Conservation (phyloP, 495 filamentous ascomycete species). For the Parmelia sp. region DNA sequence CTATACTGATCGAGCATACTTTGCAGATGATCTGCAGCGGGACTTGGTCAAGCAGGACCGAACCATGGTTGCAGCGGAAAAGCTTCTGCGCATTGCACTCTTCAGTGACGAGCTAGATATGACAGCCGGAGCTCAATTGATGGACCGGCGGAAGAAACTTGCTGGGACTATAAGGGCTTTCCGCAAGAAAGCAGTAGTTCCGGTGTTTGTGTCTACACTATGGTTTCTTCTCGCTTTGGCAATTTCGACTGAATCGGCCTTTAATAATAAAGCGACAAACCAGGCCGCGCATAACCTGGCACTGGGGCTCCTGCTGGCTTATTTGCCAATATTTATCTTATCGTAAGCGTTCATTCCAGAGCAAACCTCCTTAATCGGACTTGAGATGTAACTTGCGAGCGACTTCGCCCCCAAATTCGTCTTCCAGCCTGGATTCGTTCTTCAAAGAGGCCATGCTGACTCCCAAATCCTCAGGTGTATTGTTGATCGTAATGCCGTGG, state of each 20-base stretch:
- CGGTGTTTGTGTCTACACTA: conserved; percentile 32
- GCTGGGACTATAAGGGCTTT: conserved; percentile 28
- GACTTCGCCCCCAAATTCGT: too few relatives aligned
- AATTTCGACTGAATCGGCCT: conserved; percentile 42
- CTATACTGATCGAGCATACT: not conserved
- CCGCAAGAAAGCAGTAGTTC: conserved; percentile 31
- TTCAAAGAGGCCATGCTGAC: not conserved
- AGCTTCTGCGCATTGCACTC: conserved; percentile 34
- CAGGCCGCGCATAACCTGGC: conserved; percentile 42
- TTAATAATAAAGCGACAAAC: conserved; percentile 35
- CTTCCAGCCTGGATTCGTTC: not conserved
- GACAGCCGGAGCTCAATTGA: conserved; percentile 11
- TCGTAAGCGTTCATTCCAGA: conserved; percentile 11
- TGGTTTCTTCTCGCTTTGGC: conserved; percentile 34
- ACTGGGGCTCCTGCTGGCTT: conserved; percentile 41
- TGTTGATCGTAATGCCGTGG: conserved; percentile 44
- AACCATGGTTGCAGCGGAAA: conserved; percentile 29
- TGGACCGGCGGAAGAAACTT: conserved; percentile 23
- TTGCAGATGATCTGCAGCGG: not conserved
- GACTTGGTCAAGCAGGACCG: conserved; percentile 23
- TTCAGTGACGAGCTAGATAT: conserved; percentile 35
- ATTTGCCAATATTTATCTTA: conserved; percentile 45
- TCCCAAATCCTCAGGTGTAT: conserved; percentile 26
- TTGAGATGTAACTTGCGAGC: too few relatives aligned
- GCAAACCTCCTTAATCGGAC: too few relatives aligned